Conservation (phyloP, 257 asterid genomes). For the Agastache rugosa region DNA sequence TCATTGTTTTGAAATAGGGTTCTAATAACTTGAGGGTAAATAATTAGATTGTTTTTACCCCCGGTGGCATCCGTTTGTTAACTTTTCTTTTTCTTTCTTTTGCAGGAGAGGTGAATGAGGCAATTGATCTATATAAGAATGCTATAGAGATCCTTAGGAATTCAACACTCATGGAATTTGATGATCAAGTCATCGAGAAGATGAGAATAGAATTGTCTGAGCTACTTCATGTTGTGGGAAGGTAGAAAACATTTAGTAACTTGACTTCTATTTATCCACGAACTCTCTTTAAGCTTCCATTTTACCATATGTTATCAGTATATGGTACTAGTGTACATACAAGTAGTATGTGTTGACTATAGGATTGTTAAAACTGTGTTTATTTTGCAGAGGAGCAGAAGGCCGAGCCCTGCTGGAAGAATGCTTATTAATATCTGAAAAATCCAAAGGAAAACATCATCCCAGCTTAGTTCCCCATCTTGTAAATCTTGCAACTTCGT, state of each 20-base stretch:
- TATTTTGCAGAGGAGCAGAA: conserved; percentile 67
- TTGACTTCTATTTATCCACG: conserved; percentile 14
- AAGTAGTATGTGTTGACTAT: conserved; percentile 4
- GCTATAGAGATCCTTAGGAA: conserved; percentile 58
- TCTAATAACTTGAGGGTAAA: background rate
- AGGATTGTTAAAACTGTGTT: background rate
- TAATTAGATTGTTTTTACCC: conserved; percentile 15
- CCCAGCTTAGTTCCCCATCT: conserved; percentile 79
- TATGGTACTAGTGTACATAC: background rate
- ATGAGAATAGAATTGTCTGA: conserved; percentile 89
- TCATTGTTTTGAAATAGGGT: conserved; percentile 3
- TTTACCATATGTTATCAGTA: conserved; percentile 19
- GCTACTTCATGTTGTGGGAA: conserved; percentile 82
- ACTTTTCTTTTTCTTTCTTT: conserved; percentile 9
- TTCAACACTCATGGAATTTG: conserved; percentile 57
- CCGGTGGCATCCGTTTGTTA: background rate
- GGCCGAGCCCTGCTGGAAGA: conserved; percentile 77
- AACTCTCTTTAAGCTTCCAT: background rate
- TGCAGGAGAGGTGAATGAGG: conserved; percentile 73
- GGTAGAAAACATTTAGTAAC: conserved; percentile 50
- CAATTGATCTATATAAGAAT: conserved; percentile 71
- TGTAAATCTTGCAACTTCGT: conserved; percentile 88
- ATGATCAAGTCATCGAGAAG: conserved; percentile 69
- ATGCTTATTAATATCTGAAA: conserved; percentile 68
- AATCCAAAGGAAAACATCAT: conserved; percentile 72